Percentiles rank a stretch among this genome's conserved stretches.
phyloP scores from a whole-genome alignment of 1,284 basidiomycete species.

The Apiotrichum gamsii region DNA sequence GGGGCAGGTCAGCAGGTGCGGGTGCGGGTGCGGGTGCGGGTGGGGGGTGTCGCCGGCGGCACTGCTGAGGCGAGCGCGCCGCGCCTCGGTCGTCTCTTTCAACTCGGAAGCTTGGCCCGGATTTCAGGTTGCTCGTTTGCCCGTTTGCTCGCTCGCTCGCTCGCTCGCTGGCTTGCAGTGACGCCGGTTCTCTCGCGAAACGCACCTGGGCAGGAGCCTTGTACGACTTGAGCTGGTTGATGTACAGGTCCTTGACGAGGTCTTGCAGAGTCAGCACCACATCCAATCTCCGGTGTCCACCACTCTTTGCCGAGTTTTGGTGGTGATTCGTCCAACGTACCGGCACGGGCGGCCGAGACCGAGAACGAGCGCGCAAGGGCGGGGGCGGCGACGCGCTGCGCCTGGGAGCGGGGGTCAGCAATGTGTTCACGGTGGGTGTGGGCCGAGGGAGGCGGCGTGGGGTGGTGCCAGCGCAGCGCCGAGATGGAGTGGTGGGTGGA shows the following conservation, averaged over 20 bases:
- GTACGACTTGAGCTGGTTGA: conserved; percentile 84
- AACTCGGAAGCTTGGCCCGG: too few species aligned
- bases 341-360: conserved; percentile 63
- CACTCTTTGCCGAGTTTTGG: too few species aligned
- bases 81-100: too few species aligned
- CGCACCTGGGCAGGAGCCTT: conserved; percentile 55
- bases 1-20: too few species aligned
- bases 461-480: too few species aligned
- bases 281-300: too few species aligned
- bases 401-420: conserved; percentile 22
- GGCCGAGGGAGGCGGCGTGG: too few species aligned
- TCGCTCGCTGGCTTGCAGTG: not conserved
- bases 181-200: conserved; percentile 4
- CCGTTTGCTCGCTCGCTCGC: not conserved
- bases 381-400: conserved; percentile 30
- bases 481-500: too few species aligned
- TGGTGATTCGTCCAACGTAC: conserved; percentile 53
- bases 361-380: conserved; percentile 53
- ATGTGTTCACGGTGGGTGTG: too few species aligned
- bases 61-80: too few species aligned
- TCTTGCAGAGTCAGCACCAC: conserved; percentile 52
- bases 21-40: too few species aligned
- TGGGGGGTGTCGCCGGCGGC: conserved; percentile 1
- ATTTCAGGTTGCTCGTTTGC: too few species aligned
- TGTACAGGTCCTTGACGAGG: conserved; percentile 84